Percentiles rank a stretch among this genome's conserved stretches.
Conservation (phyloP, 169 alveolate species). For the Perkinsus olseni region DNA sequence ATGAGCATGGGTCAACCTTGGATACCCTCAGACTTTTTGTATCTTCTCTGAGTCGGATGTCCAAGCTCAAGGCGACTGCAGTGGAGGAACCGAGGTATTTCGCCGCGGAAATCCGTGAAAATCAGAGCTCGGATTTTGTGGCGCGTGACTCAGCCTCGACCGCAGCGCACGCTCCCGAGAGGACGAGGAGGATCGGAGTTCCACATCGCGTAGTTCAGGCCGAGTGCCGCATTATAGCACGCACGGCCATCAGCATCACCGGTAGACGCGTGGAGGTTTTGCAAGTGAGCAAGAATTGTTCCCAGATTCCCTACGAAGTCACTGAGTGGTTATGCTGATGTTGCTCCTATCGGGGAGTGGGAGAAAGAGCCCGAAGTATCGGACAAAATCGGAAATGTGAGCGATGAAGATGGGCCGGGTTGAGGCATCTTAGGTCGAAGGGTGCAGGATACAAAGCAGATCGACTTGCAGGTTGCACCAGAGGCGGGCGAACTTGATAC, state of each 20-base stretch:
- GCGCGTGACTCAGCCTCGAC: too few relatives aligned
- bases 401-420: neutral
- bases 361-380: neutral
- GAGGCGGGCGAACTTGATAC: conserved; percentile 14
- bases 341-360: neutral
- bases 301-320: neutral
- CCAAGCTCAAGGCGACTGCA: too few relatives aligned
- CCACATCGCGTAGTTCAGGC: neutral
- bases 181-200: neutral
- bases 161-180: neutral
- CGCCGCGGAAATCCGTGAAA: too few relatives aligned
- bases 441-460: neutral
- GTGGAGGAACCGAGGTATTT: too few relatives aligned
- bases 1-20: neutral
- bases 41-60: neutral
- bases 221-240: neutral
- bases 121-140: too few relatives aligned
- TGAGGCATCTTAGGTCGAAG: neutral
- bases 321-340: neutral
- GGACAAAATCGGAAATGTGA: neutral
- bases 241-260: neutral
- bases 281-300: neutral
- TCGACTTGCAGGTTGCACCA: neutral
- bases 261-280: neutral
- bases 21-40: neutral